Evolutionary conservation across 2,329 filamentous ascomycete genomes (phyloP).

Genomic region (Ilyonectria destructans): DNA sequence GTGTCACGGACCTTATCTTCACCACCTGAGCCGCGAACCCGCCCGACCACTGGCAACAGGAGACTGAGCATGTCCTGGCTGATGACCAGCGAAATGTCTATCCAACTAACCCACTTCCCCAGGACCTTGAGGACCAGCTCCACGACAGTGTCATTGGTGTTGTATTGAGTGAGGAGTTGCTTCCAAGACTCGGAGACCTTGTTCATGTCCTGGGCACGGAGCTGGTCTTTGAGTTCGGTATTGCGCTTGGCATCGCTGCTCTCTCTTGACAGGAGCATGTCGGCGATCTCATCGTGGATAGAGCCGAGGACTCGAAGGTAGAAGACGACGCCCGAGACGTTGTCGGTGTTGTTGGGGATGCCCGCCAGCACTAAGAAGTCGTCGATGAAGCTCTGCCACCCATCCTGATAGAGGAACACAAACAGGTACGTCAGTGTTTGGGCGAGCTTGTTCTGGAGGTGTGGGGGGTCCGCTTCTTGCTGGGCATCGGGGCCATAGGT

Average conservation of each 20-base stretch:
- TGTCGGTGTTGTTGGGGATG: constrained; percentile 76
- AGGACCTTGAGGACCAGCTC: constrained; percentile 94
- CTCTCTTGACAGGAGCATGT: constrained; percentile 87
- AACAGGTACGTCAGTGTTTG: constrained; percentile 97
- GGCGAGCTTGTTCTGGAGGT: constrained; percentile 96
- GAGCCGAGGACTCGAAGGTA: constrained; percentile 92
- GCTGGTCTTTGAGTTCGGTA: constrained; percentile 90
- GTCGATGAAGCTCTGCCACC: constrained; percentile 92
- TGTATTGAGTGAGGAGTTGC: constrained; percentile 87
- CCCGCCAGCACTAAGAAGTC: constrained; percentile 87
- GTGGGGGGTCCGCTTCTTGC: constrained; percentile 77
- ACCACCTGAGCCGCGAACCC: constrained; percentile 72
- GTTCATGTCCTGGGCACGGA: constrained; percentile 88
- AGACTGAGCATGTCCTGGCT: constrained; percentile 90
- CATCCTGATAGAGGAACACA: constrained; percentile 85
- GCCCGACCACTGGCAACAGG: constrained; percentile 90
- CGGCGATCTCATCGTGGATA: constrained; percentile 97
- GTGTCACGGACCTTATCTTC: constrained; percentile 90
- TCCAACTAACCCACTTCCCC: constrained; percentile 99
- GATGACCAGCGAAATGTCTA: constrained; percentile 94
- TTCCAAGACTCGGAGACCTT: constrained; percentile 94
- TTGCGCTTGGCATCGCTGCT: constrained; percentile 87
- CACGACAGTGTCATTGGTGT: constrained; percentile 79
- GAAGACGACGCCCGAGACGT: constrained; percentile 83
- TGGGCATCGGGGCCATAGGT: constrained; percentile 77